Evolutionary conservation across 2,329 filamentous ascomycete genomes (phyloP), one percentile per base, ranked within the genome.

Genomic region (Lasiodiplodia sp.): DNA sequence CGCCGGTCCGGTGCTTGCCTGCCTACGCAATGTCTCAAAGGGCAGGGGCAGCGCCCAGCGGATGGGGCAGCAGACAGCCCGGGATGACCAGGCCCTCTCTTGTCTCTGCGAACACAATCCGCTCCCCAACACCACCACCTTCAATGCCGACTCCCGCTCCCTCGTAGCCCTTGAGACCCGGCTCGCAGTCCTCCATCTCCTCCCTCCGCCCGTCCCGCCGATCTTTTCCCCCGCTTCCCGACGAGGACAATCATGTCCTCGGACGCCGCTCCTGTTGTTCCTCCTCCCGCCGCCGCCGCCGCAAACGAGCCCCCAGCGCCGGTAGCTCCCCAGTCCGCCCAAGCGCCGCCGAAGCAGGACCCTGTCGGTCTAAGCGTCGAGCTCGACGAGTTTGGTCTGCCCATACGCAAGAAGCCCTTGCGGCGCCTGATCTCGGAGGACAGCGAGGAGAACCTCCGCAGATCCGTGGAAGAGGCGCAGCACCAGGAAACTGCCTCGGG

Each of bases 301-400:
- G 44, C 25, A 23, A 51, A 40, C 5, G 51, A 55, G 10, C 62
- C 49, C 62, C 34, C 31, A 49, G 62, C 58, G 38, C 58, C 58
- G 44, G 40, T 51, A 51, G 40, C 58, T 49, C 58, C 58, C 37
- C 58, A 51, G 44, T 63, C 58, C 58, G 23, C 65, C 40, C n/a
- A 16, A 11, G 51, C 52, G 14, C 53, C 53, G 21, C 63, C 53
- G 55, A 49, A 67, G 65, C 49, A 18, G 14, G 66, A 62, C 34
- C 56, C 66, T 11, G 44, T 63, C 40, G 44, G 25, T n/a, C 58
- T 63, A 18, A 37, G 57, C 21, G 66, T 78, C 62, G 87, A 90
- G 74, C 80, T 89, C 69, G 91, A 93, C 77, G 91, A 93, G 72
- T 93, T 92, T 77, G 91, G 91, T 63, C 81, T 93, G 71, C 90